These are phyloP conservation scores for Stygiomarasmius scandens DNA, from an alignment of 1,284 basidiomycete species.

Conservation along the genomic window DNA sequence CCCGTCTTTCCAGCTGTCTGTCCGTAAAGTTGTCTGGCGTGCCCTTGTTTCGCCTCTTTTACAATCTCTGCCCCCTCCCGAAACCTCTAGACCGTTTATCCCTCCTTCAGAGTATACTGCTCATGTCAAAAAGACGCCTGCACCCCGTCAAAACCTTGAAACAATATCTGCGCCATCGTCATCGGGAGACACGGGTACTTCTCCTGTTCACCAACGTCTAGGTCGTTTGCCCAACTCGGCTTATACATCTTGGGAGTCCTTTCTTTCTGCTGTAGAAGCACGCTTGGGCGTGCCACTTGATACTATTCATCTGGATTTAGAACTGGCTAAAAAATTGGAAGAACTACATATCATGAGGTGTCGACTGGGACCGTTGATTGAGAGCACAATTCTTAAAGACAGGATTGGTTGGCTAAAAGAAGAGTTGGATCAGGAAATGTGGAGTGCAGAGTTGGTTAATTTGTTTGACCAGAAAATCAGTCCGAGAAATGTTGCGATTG, in stretches of 20 bases:
- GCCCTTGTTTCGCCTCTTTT: conserved; percentile 45
- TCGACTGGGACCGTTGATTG: conserved; percentile 52
- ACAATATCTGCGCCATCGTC: background rate
- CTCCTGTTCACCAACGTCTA: conserved; percentile 42
- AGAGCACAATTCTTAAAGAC: conserved; percentile 51
- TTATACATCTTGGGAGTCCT: conserved; percentile 50
- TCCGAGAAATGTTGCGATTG: conserved; percentile 64
- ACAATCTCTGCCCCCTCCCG: background rate
- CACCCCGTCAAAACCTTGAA: background rate
- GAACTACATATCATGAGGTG: conserved; percentile 54
- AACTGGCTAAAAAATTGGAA: conserved; percentile 40
- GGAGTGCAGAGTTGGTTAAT: conserved; percentile 43
- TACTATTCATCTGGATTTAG: conserved; percentile 21
- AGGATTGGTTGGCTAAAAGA: conserved; percentile 47
- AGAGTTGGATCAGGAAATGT: conserved; percentile 29
- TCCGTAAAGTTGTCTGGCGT: conserved; percentile 68
- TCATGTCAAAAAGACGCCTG: background rate
- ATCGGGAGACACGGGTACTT: conserved; percentile 29
- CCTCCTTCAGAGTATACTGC: conserved; percentile 9
- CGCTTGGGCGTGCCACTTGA: conserved; percentile 36
- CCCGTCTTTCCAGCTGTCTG: conserved; percentile 40
- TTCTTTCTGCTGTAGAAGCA: conserved; percentile 38
- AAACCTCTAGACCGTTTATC: conserved; percentile 1
- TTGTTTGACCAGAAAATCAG: conserved; percentile 72
- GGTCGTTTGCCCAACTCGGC: conserved; percentile 48